These are phyloP conservation scores for Teratosphaeria zuluensis DNA, from an alignment of 2,329 filamentous ascomycete species.

Conservation along the genomic window DNA sequence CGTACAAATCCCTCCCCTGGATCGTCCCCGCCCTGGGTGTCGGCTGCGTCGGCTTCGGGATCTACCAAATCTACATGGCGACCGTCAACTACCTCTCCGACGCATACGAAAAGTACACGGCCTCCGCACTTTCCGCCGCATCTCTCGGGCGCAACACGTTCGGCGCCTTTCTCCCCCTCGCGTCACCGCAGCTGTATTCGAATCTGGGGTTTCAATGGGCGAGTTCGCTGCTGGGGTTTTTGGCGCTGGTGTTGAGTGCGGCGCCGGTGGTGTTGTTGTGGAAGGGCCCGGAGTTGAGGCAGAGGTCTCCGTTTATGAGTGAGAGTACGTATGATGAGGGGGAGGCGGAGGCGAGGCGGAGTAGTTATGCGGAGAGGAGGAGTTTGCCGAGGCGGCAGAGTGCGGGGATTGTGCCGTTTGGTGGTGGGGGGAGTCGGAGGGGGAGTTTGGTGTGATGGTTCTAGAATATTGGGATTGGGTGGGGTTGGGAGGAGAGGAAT, in stretches of 20 bases:
- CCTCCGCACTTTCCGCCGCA: slow-evolving; percentile 35
- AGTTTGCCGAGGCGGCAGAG: slow-evolving; percentile 3
- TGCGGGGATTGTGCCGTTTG: neutral
- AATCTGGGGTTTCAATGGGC: slow-evolving; percentile 39
- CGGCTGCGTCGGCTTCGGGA: slow-evolving; percentile 41
- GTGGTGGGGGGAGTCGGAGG: neutral
- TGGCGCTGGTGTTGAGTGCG: slow-evolving; percentile 23
- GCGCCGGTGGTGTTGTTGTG: slow-evolving; percentile 32
- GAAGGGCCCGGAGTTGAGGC: slow-evolving; percentile 19
- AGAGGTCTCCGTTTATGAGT: slow-evolving; percentile 20
- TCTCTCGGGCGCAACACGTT: slow-evolving; percentile 37
- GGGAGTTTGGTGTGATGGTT: neutral
- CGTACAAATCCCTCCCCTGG: slow-evolving; percentile 29
- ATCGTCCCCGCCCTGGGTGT: slow-evolving; percentile 41
- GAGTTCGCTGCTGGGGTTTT: slow-evolving; percentile 33
- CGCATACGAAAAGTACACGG: slow-evolving; percentile 39
- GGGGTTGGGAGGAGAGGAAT: neutral
- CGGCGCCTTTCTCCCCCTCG: slow-evolving; percentile 37
- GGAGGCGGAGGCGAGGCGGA: slow-evolving; percentile 12
- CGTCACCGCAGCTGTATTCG: slow-evolving; percentile 34
- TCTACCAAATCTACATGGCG: slow-evolving; percentile 43
- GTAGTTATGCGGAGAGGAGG: slow-evolving; percentile 6
- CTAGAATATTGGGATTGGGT: neutral
- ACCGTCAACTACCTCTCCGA: slow-evolving; percentile 39
- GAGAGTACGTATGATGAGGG: slow-evolving; percentile 19